phyloP scores from a whole-genome alignment of 2,329 filamentous ascomycete species.

The Leptosphaerulina australis region DNA sequence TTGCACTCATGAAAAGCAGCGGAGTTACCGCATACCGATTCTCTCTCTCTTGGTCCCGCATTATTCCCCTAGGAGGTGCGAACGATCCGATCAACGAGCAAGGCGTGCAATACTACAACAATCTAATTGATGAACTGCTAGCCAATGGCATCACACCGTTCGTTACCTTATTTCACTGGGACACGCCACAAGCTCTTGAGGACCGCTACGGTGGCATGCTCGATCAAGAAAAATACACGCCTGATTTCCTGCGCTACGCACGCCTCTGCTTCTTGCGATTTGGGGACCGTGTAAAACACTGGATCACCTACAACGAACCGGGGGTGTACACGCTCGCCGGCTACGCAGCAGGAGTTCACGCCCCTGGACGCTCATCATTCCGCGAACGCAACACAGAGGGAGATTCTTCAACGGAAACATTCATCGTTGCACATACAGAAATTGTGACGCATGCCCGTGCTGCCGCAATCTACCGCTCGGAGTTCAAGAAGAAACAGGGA shows the following conservation, averaged over 20 bases:
- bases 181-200: conserved; percentile 25
- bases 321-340: conserved; percentile 34
- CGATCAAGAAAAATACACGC: conserved; percentile 27
- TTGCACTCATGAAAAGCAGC: conserved; percentile 26
- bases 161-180: conserved; percentile 32
- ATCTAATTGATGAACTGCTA: conserved; percentile 27
- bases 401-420: conserved; percentile 28
- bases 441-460: conserved; percentile 50
- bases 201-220: conserved; percentile 30
- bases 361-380: conserved; percentile 20
- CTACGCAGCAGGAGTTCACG: conserved; percentile 46
- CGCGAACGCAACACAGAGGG: conserved; percentile 16
- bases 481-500: conserved; percentile 48
- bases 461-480: conserved; percentile 49
- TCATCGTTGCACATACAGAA: conserved; percentile 50
- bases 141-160: conserved; percentile 23
- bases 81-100: conserved; percentile 26
- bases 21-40: conserved; percentile 31
- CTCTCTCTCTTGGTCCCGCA: conserved; percentile 25
- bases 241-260: conserved; percentile 48
- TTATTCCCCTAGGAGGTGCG: conserved; percentile 27
- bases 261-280: conserved; percentile 48
- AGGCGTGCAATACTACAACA: conserved; percentile 23
- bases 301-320: conserved; percentile 53
- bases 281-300: conserved; percentile 49